Percentiles rank a stretch among this genome's conserved stretches.
Conservation (phyloP, 495 filamentous ascomycete species). For the Penicillium macrosclerotiorum region DNA sequence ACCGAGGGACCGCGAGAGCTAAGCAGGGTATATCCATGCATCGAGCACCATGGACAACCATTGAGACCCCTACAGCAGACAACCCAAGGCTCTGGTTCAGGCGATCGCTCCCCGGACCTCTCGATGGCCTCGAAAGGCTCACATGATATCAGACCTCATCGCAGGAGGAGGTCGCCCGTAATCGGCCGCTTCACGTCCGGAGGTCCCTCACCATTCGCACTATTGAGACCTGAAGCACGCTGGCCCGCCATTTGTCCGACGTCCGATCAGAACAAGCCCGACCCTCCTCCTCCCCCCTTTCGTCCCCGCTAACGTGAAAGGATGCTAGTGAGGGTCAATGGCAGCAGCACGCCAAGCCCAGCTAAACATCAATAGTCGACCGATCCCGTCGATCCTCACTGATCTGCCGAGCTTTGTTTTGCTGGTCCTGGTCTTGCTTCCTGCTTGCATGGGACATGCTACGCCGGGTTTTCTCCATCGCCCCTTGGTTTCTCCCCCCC, state of each 20-base stretch:
- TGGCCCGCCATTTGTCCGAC: not conserved
- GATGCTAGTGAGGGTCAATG: slow-evolving; percentile 20
- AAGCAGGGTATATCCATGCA: not conserved
- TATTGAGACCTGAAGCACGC: slow-evolving; percentile 26
- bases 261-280: no score
- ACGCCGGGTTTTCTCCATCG: no score
- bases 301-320: not conserved
- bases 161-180: no score
- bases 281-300: not conserved
- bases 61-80: no score
- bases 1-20: no score
- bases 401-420: slow-evolving; percentile 34
- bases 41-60: not conserved
- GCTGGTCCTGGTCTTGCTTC: no score
- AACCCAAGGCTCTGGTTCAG: slow-evolving; percentile 3
- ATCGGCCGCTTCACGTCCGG: no score
- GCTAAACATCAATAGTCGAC: slow-evolving; percentile 49
- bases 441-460: no score
- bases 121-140: no score
- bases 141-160: no score
- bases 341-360: slow-evolving; percentile 37
- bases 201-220: slow-evolving; percentile 13
- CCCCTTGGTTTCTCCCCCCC: slow-evolving; percentile 1
- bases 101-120: no score
- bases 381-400: slow-evolving; percentile 45